phyloP scores from a whole-genome alignment of 768 basidiomycete genomes.

The Kockovaella imperatae region DNA sequence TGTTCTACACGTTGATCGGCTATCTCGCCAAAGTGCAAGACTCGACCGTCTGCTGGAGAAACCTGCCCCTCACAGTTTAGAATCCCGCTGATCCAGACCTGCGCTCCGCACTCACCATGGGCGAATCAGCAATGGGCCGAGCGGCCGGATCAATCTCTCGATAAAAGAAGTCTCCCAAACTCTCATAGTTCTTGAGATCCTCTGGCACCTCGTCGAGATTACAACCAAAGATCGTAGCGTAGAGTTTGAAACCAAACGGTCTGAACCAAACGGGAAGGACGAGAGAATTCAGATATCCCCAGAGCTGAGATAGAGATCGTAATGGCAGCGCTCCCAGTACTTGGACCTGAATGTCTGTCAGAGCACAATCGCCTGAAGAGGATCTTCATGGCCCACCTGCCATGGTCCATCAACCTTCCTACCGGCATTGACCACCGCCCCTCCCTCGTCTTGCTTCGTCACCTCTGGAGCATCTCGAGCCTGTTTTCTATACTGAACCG shows the following conservation, averaged over 20 bases:
- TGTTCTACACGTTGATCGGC: constrained; percentile 75
- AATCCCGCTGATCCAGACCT: background rate
- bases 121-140: constrained; percentile 65
- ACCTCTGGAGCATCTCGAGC: constrained; percentile 24
- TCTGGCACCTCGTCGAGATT: constrained; percentile 77
- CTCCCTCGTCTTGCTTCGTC: constrained; percentile 31
- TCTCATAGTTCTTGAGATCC: constrained; percentile 70
- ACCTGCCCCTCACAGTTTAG: constrained; percentile 56
- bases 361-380: background rate
- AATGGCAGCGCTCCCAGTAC: constrained; percentile 91
- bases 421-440: constrained; percentile 31
- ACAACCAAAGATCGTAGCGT: constrained; percentile 83
- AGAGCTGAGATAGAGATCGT: constrained; percentile 87
- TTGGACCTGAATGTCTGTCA: constrained; percentile 57
- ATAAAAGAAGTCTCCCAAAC: constrained; percentile 95
- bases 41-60: constrained; percentile 86
- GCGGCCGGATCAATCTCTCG: constrained; percentile 71
- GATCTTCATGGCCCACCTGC: constrained; percentile 57
- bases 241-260: constrained; percentile 78
- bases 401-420: constrained; percentile 71
- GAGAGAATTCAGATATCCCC: constrained; percentile 91
- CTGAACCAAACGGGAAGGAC: constrained; percentile 91
- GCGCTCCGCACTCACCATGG: constrained; percentile 56
- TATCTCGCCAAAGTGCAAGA: constrained; percentile 87
- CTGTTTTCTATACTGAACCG: constrained; percentile 35